Percentiles rank a stretch among this genome's conserved stretches.
These are phyloP conservation scores for Rhizophagus sp. DNA, from an alignment of 192 early-diverging fungal species.

Conservation along the genomic window DNA sequence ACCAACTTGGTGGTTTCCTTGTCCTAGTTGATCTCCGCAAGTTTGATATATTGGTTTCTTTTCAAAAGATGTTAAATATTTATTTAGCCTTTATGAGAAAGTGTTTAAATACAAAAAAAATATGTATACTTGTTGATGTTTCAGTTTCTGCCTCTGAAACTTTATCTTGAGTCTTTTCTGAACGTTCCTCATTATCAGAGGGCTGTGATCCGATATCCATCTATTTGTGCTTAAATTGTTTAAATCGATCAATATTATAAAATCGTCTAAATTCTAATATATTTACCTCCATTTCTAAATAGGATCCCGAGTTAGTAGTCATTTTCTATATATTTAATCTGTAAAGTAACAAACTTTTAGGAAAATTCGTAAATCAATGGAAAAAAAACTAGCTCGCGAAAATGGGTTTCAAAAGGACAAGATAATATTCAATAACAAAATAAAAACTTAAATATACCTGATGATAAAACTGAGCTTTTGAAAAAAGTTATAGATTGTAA, in stretches of 20 bases:
- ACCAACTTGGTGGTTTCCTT: neutral
- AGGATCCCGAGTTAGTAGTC: neutral
- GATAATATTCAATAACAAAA: neutral
- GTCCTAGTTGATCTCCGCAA: neutral
- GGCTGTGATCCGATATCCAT: neutral
- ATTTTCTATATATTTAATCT: neutral
- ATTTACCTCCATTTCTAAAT: neutral
- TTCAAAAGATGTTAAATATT: neutral
- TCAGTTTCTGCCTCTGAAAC: slow-evolving; percentile 1
- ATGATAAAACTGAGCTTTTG: neutral
- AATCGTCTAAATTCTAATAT: neutral
- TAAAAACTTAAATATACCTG: neutral
- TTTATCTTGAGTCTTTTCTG: neutral
- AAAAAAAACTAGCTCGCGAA: neutral
- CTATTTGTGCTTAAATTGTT: neutral
- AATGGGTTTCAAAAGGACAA: neutral
- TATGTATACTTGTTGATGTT: neutral
- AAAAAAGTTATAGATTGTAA: neutral
- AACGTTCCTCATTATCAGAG: neutral
- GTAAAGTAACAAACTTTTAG: neutral
- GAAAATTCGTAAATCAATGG: neutral
- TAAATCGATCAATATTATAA: neutral
- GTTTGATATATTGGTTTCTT: neutral
- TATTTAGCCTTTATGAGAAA: neutral
- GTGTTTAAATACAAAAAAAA: neutral